Evolutionary conservation across 345 rosid species (phyloP).

Genomic region (Limnanthes douglasii): DNA sequence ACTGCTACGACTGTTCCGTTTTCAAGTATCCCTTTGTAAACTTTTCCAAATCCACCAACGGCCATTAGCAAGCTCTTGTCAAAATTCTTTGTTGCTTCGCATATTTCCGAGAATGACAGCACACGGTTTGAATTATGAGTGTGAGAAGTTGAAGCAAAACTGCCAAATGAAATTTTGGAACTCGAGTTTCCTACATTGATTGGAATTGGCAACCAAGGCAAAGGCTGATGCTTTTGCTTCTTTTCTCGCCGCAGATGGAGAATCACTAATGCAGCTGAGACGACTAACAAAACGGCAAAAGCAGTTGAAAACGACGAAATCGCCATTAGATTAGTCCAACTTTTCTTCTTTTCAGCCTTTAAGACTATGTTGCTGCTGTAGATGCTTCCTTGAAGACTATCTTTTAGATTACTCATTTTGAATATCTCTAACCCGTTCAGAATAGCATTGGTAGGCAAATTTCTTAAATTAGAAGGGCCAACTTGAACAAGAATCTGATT

Average conservation of each 20-base stretch:
- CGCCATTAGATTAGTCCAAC: conserved; percentile 2
- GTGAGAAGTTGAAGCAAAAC: conserved; percentile 10
- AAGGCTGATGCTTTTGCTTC: conserved; percentile 5
- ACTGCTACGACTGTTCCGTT: conserved; percentile 5
- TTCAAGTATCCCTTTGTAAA: conserved; percentile 5
- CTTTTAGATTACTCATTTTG: conserved; percentile 10
- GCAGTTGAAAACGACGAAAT: conserved; percentile 2
- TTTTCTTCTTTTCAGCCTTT: not conserved
- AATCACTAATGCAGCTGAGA: not conserved
- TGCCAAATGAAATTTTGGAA: conserved; percentile 10
- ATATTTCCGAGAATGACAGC: conserved; percentile 10
- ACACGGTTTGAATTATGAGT: conserved; percentile 6
- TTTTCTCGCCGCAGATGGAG: not conserved
- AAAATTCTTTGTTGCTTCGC: conserved; percentile 9
- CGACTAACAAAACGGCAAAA: not conserved
- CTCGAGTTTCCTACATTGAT: conserved; percentile 6
- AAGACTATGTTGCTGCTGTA: too few relatives aligned
- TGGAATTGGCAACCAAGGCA: conserved; percentile 7
- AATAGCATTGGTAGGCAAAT: conserved; percentile 11
- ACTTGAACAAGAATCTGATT: conserved; percentile 9
- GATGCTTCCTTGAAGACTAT: conserved; percentile 2
- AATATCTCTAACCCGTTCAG: conserved; percentile 15
- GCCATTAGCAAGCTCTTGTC: conserved; percentile 7
- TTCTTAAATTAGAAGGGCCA: conserved; percentile 10
- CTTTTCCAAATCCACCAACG: conserved; percentile 11